phyloP scores from a whole-genome alignment of 2,329 filamentous ascomycete species.

The Curvularia lunata region DNA sequence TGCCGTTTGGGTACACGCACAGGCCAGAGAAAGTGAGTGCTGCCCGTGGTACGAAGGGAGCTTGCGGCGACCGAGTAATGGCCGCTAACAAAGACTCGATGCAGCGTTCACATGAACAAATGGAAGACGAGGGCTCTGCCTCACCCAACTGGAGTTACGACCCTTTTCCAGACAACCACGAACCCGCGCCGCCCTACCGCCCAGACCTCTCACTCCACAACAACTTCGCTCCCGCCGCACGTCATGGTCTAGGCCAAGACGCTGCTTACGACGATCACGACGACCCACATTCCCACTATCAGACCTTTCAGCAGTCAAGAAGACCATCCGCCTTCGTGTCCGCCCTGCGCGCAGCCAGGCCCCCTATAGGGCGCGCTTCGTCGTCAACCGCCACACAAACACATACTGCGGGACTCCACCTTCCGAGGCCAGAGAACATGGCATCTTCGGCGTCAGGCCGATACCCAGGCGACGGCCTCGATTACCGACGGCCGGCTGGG shows the following conservation, averaged over 20 bases:
- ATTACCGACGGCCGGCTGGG: slow-evolving; percentile 60
- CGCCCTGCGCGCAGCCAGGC: slow-evolving; percentile 7
- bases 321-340: slow-evolving; percentile 7
- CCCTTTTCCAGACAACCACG: slow-evolving; percentile 4
- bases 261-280: slow-evolving; percentile 2
- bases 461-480: slow-evolving; percentile 61
- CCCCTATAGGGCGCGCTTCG: slow-evolving; percentile 6
- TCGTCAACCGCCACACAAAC: slow-evolving; percentile 8
- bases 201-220: slow-evolving; percentile 6
- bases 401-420: slow-evolving; percentile 23
- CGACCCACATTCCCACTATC: slow-evolving; percentile 1
- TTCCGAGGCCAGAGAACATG: slow-evolving; percentile 34
- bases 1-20: slow-evolving; percentile 42
- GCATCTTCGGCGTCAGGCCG: slow-evolving; percentile 41
- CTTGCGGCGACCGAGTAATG: slow-evolving; percentile 8
- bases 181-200: slow-evolving; percentile 5
- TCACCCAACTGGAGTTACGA: slow-evolving; percentile 36
- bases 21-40: slow-evolving; percentile 45
- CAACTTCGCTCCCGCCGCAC: slow-evolving; percentile 1
- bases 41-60: slow-evolving; percentile 5
- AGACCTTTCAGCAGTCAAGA: slow-evolving; percentile 1
- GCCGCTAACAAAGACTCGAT: slow-evolving; percentile 20
- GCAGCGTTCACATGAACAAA: slow-evolving; percentile 46
- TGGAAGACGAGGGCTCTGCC: slow-evolving; percentile 37
- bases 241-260: neutral